Base-by-base conservation (phyloP, 257 asterid genomes). In the Galeopsis tetrahit region DNA sequence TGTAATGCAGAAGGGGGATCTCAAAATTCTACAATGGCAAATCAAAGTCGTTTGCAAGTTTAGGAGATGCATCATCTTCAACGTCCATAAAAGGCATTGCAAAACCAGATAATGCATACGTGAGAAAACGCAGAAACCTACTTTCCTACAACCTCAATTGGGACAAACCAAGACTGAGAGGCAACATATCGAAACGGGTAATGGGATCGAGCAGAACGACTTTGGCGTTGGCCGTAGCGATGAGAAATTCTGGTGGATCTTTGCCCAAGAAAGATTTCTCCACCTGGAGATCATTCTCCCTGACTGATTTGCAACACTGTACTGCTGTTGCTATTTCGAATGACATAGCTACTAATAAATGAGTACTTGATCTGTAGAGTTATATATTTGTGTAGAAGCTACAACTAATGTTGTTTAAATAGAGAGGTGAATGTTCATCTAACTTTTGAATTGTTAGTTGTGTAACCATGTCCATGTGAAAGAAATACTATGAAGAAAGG, bases 11-110 rank as follows among this genome's bases (percentile, higher is more conserved):
- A 80, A 85, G 84, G 70, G 90, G 96, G 6, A 88, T 92, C 36
- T 90, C 98, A 65, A 86, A 80, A 39, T 92, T 90, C 88, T 90
- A 92, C 73, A 88, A 82, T 7, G 96, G 96, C 9, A 92, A 90
- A 77, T 92, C 98, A 4, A 92, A 90, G 84, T 90, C 96, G 0
- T 92, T 86, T 58, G 90, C 98, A 7, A 86, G 93, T 69, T 80
- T 90, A 21, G 75, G 77, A 32, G 96, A 86, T 3, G 85, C 85
- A 3, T 81, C 96, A 6, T 72, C 87, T 6, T 57, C 85, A 10
- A 68, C 87, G 13, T 68, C 88, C 8, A 72, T 70, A 2, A 87
- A 86, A 75, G 89, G 84, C 10, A 44, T 92, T 5, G 83, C 81
- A 7, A 92, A 92, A 78, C 89, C 96, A 31, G 93, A 89, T 35